Base-by-base conservation (phyloP, 2,329 filamentous ascomycete genomes). In the Pseudonectria buxi region DNA sequence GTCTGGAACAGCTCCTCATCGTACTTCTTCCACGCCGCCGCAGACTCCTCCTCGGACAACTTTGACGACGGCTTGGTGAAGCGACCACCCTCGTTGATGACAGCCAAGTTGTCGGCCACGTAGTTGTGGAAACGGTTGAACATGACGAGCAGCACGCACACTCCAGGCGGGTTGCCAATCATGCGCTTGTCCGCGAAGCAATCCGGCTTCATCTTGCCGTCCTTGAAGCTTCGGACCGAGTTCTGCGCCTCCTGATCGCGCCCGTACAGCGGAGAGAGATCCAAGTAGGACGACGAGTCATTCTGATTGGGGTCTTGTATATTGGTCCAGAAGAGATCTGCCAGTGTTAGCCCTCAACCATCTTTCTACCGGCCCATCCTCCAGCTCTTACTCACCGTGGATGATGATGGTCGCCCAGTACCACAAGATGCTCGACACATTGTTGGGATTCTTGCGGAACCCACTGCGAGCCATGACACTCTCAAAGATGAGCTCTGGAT, bases 81-180 rank as follows among this genome's bases (percentile, higher is more conserved):
- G 14, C 85, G 76, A 12, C 78, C 80, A 29, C 78, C 76, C 50
- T 95, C 89, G 51, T 95, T 95, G 60, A 95, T 90, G n/a, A 72
- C 65, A 0, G 84, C 84, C 13, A 95, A 67, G 41, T 90, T 83
- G 35, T 79, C 74, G 2, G 85, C 88, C 0, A 88, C 77, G 45
- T 92, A 74, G 61, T 96, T 95, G 62, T 95, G 90, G 62, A 94
- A 94, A 15, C 80, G 74, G 50, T 82, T 83, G 62, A 87, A 81
- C 83, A 88, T 86, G 58, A 89, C 72, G 18, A 89, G 62, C 3
- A 89, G 51, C 4, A 85, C 78, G 37, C 77, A 73, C 4, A 84
- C 81, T 10, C 83, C 82, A 0, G 85, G 81, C 0, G 84, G 85
- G 51, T 85, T 81, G 9, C 76, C 81, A 15, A 81, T 61, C 3